A percentile compares a stretch with the other conserved stretches of the same genome.
Evolutionary conservation across 768 basidiomycete genomes (phyloP).

Genomic region (Leccinellum luteum): DNA sequence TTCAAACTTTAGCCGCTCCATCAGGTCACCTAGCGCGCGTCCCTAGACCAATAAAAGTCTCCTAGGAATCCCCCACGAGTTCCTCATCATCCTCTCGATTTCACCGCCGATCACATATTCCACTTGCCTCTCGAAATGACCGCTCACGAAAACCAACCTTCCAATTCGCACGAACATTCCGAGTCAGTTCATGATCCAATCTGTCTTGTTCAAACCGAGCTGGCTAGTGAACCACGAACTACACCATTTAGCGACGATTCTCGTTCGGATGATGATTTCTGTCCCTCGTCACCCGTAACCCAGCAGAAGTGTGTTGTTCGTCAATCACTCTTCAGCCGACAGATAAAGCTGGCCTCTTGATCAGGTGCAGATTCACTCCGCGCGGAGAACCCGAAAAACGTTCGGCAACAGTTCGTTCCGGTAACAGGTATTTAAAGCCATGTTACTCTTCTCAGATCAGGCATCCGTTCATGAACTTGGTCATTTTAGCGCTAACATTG

Average conservation of each 20-base stretch:
- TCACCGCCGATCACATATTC: neutral
- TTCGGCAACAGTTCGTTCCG: fast-evolving
- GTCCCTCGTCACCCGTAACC: neutral
- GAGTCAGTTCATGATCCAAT: slow-evolving; percentile 2
- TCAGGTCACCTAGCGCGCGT: neutral
- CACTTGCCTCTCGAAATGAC: neutral
- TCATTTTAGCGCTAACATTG: neutral
- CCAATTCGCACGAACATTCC: neutral
- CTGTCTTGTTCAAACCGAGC: neutral
- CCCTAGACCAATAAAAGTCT: slow-evolving; percentile 21
- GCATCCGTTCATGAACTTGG: neutral
- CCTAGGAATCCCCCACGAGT: neutral
- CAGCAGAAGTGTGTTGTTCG: neutral
- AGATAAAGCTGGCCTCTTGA: neutral
- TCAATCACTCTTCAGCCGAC: neutral
- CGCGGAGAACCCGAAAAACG: neutral
- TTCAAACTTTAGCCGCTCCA: slow-evolving; percentile 8
- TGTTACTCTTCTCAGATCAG: neutral
- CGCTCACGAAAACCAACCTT: neutral
- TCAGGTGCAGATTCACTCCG: neutral
- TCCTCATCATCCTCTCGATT: neutral
- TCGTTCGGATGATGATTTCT: neutral
- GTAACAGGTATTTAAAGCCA: slow-evolving; percentile 2
- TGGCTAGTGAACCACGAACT: neutral
- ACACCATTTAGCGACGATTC: neutral